phyloP scores from a whole-genome alignment of 495 filamentous ascomycete genomes.

The Penicillium herquei region DNA sequence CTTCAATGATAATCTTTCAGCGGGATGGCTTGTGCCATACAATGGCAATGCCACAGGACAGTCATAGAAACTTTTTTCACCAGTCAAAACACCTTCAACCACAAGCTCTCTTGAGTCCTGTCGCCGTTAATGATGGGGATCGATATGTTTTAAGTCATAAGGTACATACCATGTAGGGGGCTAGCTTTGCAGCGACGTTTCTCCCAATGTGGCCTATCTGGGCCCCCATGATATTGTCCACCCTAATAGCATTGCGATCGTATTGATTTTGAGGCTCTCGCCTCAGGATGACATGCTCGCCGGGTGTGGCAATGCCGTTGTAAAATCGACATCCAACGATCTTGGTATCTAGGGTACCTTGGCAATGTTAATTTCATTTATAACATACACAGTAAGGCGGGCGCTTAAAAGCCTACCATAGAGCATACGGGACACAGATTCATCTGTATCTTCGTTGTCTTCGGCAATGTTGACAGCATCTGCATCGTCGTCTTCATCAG shows the following conservation, averaged over 20 bases:
- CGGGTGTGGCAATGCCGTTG: slow-evolving; percentile 62
- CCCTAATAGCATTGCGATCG: slow-evolving; percentile 75
- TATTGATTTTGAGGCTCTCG: slow-evolving; percentile 73
- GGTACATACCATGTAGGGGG: slow-evolving; percentile 61
- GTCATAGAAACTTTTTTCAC: slow-evolving; percentile 60
- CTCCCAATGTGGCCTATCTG: slow-evolving; percentile 83
- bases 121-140: slow-evolving; percentile 19
- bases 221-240: slow-evolving; percentile 72
- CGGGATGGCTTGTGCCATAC: slow-evolving; percentile 61
- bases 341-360: slow-evolving; percentile 54
- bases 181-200: slow-evolving; percentile 63
- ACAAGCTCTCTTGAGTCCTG: slow-evolving; percentile 52
- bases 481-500: slow-evolving; percentile 36
- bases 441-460: slow-evolving; percentile 40
- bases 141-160: not conserved
- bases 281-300: slow-evolving; percentile 67
- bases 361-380: not conserved
- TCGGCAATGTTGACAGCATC: slow-evolving; percentile 31
- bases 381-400: too few relatives aligned
- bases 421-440: slow-evolving; percentile 42
- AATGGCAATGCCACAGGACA: slow-evolving; percentile 68
- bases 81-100: slow-evolving; percentile 66
- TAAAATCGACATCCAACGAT: slow-evolving; percentile 85
- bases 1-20: slow-evolving; percentile 51
- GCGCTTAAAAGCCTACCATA: slow-evolving; percentile 52